Evolutionary conservation across 371 early-diverging fungal species (phyloP).

Genomic region (Mycotypha africana): DNA sequence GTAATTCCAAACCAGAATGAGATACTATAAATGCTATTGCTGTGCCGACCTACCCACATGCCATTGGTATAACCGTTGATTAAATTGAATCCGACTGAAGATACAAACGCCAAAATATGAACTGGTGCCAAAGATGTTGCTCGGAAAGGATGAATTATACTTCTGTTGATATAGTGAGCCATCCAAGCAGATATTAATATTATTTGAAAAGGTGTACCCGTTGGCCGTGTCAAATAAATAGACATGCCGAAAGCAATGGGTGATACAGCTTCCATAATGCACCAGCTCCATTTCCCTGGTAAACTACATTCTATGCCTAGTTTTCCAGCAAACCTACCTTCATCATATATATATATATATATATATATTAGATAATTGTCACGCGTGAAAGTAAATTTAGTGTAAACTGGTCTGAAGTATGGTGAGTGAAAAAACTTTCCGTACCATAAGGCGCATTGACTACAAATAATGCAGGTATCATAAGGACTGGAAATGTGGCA

Average conservation of each 20-base stretch:
- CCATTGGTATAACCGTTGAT: constrained; percentile 64
- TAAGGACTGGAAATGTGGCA: constrained; percentile 10
- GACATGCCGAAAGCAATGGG: constrained; percentile 22
- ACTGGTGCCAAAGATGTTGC: constrained; percentile 48
- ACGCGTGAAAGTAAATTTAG: too few species aligned
- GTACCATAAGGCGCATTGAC: constrained; percentile 27
- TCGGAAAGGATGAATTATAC: constrained; percentile 48
- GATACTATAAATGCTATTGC: background rate
- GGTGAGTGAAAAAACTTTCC: background rate
- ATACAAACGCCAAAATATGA: constrained; percentile 19
- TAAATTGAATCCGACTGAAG: constrained; percentile 37
- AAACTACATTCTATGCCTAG: constrained; percentile 18
- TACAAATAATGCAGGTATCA: constrained; percentile 9
- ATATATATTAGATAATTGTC: background rate
- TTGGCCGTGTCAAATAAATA: constrained; percentile 10
- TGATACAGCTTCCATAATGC: constrained; percentile 33
- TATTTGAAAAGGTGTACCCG: constrained; percentile 20
- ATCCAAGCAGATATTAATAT: constrained; percentile 39
- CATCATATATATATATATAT: background rate
- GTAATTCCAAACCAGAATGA: constrained; percentile 26
- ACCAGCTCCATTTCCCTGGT: constrained; percentile 36
- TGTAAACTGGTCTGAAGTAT: too few species aligned
- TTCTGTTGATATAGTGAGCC: constrained; percentile 55
- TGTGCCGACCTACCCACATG: constrained; percentile 34
- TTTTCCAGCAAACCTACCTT: constrained; percentile 27